Evolutionary conservation across 371 early-diverging fungal species (phyloP), one percentile per base, ranked within the genome.

Genomic region (Rhizopus arrhizus): DNA sequence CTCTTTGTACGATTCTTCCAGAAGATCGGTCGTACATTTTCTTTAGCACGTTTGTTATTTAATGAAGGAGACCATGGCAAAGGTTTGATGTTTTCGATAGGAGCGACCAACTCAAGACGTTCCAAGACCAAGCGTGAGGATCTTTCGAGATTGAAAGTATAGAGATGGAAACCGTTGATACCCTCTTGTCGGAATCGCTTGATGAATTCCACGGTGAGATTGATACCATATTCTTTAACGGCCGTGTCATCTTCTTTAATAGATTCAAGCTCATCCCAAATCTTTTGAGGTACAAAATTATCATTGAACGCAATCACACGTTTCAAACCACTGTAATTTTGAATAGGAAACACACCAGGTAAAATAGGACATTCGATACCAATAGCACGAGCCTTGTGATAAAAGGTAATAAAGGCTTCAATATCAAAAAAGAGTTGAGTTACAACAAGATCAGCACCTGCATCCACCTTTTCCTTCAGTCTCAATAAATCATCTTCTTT

Each of bases 211-310:
- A 92, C 81, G 15, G 91, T 86, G 22, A 94, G 82, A 46, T 91
- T 77, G 58, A 97, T 89, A 59, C 97, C 97, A 62, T 91, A 95
- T 51, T 92, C 91, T 74, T 95, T 95, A 57, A 97, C 91, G 33
- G 95, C 95, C 59, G 90, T 85, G 74, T 97, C 97, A 58, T 97
- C 95, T 57, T 95, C 96, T 84, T 97, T 96, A 83, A 95, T 95
- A 38, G 91, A 86, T 66, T 94, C 95, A 58, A 97, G 83, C 32
- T 82, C 93, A 53, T 89, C 89, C 78, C 83, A 80, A 60, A 97
- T 89, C 71, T 84, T 74, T 61, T 89, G 81, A 32, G 97, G 97
- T 11, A 97, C 94, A 53, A 67, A 71, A 66, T 94, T 94, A 72
- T 92, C 90, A 72, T 90, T 90, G 73, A 94, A 89, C 10, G 90